Evolutionary conservation across 2,329 filamentous ascomycete species (phyloP).

Genomic region (Pezicula rhizophila): DNA sequence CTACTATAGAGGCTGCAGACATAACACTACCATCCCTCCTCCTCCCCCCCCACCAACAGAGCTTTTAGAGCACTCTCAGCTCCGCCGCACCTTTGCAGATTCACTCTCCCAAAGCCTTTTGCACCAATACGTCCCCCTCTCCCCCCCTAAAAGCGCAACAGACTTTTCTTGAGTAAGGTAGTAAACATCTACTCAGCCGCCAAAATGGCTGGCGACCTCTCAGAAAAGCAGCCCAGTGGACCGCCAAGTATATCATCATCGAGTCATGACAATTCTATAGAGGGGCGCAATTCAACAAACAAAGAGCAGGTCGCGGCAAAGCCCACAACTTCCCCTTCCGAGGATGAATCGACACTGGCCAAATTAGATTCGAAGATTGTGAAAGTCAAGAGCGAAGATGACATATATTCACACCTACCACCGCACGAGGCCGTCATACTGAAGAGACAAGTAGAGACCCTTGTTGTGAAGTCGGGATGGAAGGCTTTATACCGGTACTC

Average conservation of each 20-base stretch:
- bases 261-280: conserved; percentile 17
- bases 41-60: too few relatives aligned
- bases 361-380: conserved; percentile 27
- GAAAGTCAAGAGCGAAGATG: conserved; percentile 34
- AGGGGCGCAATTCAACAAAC: conserved; percentile 12
- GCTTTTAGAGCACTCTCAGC: too few relatives aligned
- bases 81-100: background rate
- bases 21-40: too few relatives aligned
- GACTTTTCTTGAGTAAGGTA: background rate
- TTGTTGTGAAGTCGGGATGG: conserved; percentile 57
- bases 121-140: background rate
- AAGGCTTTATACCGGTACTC: conserved; percentile 53
- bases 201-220: conserved; percentile 21
- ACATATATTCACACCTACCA: conserved; percentile 57
- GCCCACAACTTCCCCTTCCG: conserved; percentile 52
- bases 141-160: background rate
- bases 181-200: conserved; percentile 7
- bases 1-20: too few relatives aligned
- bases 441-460: conserved; percentile 60
- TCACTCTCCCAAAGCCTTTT: background rate
- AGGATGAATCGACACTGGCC: conserved; percentile 52
- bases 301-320: conserved; percentile 20
- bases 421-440: conserved; percentile 61
- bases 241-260: conserved; percentile 11
- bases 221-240: conserved; percentile 17